Evolutionary conservation across 2,329 filamentous ascomycete species (phyloP).

Genomic region (Diaporthe aspalathi): DNA sequence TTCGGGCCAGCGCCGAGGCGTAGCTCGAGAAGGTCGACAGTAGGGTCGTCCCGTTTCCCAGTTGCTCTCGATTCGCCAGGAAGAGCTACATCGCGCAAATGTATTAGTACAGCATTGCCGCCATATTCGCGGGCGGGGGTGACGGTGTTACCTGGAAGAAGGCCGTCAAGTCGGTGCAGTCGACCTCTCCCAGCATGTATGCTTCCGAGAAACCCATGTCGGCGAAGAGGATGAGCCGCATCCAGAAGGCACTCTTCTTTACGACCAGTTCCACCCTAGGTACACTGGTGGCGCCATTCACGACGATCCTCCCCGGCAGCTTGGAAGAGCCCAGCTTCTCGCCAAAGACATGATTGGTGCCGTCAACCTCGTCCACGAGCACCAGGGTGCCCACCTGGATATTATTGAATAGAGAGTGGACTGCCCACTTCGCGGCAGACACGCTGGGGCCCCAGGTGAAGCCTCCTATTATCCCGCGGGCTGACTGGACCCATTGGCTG

Average conservation of each 20-base stretch:
- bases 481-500: slow-evolving; percentile 52
- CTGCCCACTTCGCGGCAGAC: slow-evolving; percentile 57
- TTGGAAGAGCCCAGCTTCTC: slow-evolving; percentile 54
- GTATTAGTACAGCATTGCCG: slow-evolving; percentile 1
- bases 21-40: slow-evolving; percentile 69
- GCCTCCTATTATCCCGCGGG: slow-evolving; percentile 56
- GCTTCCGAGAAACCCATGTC: slow-evolving; percentile 82
- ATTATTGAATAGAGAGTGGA: slow-evolving; percentile 58
- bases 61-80: slow-evolving; percentile 72
- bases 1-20: slow-evolving; percentile 67
- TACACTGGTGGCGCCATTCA: slow-evolving; percentile 50
- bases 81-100: slow-evolving; percentile 64
- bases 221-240: slow-evolving; percentile 74
- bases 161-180: slow-evolving; percentile 72
- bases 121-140: background rate
- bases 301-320: slow-evolving; percentile 47
- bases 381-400: slow-evolving; percentile 62
- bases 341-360: slow-evolving; percentile 57
- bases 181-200: slow-evolving; percentile 79
- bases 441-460: slow-evolving; percentile 61
- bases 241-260: slow-evolving; percentile 76
- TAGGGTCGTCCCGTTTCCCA: slow-evolving; percentile 73
- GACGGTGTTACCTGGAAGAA: slow-evolving; percentile 71
- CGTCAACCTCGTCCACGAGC: slow-evolving; percentile 59
- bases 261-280: slow-evolving; percentile 68